Conservation (phyloP, 257 asterid genomes). For the Nyctanthes arbortristis region DNA sequence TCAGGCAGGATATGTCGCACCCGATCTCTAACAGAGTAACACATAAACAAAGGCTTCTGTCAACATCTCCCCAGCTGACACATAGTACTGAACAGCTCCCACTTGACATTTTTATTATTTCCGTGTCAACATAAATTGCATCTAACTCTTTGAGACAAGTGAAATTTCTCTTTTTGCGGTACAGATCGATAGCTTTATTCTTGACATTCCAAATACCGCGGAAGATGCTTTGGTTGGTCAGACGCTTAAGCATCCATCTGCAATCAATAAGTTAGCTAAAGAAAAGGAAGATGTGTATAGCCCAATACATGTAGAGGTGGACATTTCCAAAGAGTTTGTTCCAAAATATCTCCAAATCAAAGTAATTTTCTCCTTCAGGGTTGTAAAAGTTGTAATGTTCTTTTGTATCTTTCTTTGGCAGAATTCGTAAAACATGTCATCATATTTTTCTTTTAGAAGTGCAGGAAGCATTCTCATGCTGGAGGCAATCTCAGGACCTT, state of each 20-base stretch:
- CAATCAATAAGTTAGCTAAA: slow-evolving; percentile 28
- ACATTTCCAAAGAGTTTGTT: slow-evolving; percentile 23
- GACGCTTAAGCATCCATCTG: slow-evolving; percentile 40
- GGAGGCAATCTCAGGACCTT: slow-evolving; percentile 94
- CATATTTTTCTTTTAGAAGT: slow-evolving; percentile 80
- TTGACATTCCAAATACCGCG: slow-evolving; percentile 71
- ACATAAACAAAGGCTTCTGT: slow-evolving; percentile 50
- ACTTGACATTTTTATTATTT: not conserved
- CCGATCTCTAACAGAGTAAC: slow-evolving; percentile 43
- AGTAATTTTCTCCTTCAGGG: slow-evolving; percentile 57
- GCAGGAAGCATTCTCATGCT: slow-evolving; percentile 89
- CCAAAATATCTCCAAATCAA: slow-evolving; percentile 49
- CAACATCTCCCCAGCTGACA: slow-evolving; percentile 51
- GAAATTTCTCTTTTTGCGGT: slow-evolving; percentile 26
- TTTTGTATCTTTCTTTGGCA: slow-evolving; percentile 28
- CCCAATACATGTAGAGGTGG: slow-evolving; percentile 31
- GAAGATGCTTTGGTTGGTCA: slow-evolving; percentile 48
- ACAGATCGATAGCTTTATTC: slow-evolving; percentile 90
- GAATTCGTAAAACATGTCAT: slow-evolving; percentile 60
- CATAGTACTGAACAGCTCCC: slow-evolving; percentile 53
- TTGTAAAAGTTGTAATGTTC: slow-evolving; percentile 20
- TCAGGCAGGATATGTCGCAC: slow-evolving; percentile 42
- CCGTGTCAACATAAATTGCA: not conserved
- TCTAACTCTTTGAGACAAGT: slow-evolving; percentile 10
- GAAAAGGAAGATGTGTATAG: slow-evolving; percentile 33